These are phyloP conservation scores for Wickerhamiella parazyma DNA, from an alignment of 805 yeast species.

Conservation along the genomic window DNA sequence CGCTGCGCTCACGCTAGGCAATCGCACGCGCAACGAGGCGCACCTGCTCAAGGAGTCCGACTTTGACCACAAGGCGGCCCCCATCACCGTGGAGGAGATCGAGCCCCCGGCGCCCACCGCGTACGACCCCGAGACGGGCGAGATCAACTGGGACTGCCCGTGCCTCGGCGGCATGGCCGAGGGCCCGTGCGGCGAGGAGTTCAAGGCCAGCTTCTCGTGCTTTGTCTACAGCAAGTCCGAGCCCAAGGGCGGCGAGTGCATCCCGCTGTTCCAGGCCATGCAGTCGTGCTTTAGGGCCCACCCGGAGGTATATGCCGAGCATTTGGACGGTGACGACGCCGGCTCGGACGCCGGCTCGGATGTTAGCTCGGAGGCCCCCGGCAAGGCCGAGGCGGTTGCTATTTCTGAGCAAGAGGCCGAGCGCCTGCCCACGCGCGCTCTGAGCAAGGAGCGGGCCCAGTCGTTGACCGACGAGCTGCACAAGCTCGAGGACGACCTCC, in stretches of 20 bases:
- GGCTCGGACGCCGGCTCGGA: not conserved
- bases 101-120: slow-evolving; percentile 40
- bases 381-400: slow-evolving; percentile 2
- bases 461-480: not conserved
- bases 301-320: slow-evolving; percentile 91
- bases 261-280: slow-evolving; percentile 81
- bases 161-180: slow-evolving; percentile 98
- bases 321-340: slow-evolving; percentile 60
- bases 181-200: slow-evolving; percentile 96
- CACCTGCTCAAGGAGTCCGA: slow-evolving; percentile 9
- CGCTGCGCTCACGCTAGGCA: not conserved
- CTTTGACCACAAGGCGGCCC: not conserved
- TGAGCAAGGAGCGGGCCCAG: not conserved
- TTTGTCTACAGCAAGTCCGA: slow-evolving; percentile 87
- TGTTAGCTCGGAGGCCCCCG: not conserved
- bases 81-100: slow-evolving; percentile 10
- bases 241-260: slow-evolving; percentile 94
- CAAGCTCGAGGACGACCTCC: slow-evolving; percentile 1
- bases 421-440: not conserved
- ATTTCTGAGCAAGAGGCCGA: not conserved
- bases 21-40: slow-evolving; percentile 6
- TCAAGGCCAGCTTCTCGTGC: slow-evolving; percentile 87
- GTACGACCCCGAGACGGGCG: slow-evolving; percentile 93
- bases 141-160: slow-evolving; percentile 99
- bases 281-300: slow-evolving; percentile 84